Evolutionary conservation across 225 moss, liverwort and hornwort species (phyloP).

Genomic region (Thuidium tamariscinum): DNA sequence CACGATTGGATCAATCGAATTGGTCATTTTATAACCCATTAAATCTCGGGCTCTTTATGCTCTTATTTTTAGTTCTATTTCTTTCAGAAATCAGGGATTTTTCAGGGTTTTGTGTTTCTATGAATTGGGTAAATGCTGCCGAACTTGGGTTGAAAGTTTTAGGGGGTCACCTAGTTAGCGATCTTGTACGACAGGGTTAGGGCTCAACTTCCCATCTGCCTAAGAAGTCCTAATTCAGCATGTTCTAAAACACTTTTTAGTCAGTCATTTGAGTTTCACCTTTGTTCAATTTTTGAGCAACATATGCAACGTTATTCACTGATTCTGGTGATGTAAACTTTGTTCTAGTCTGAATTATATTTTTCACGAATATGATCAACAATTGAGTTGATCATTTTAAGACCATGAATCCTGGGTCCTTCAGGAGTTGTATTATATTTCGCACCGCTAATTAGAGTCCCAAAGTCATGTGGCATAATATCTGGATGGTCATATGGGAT

Average conservation of each 20-base stretch:
- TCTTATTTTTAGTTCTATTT: neutral
- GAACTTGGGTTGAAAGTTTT: neutral
- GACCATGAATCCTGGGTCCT: neutral
- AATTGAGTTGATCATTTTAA: neutral
- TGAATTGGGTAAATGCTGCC: neutral
- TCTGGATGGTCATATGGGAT: neutral
- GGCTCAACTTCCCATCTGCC: neutral
- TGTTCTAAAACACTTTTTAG: neutral
- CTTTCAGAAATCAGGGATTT: neutral
- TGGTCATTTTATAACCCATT: neutral
- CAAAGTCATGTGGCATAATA: neutral
- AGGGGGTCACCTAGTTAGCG: neutral
- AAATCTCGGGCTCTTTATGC: neutral
- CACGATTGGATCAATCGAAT: neutral
- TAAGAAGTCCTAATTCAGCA: neutral
- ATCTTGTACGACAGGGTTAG: neutral
- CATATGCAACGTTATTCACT: neutral
- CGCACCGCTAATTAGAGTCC: neutral
- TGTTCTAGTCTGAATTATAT: neutral
- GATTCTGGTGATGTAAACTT: neutral
- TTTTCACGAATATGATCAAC: neutral
- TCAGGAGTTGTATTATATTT: neutral
- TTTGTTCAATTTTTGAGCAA: neutral
- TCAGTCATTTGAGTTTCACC: neutral
- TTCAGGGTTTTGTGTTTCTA: neutral